These are phyloP conservation scores for Colletotrichum phormii DNA, from an alignment of 2,329 filamentous ascomycete genomes.

Conservation along the genomic window DNA sequence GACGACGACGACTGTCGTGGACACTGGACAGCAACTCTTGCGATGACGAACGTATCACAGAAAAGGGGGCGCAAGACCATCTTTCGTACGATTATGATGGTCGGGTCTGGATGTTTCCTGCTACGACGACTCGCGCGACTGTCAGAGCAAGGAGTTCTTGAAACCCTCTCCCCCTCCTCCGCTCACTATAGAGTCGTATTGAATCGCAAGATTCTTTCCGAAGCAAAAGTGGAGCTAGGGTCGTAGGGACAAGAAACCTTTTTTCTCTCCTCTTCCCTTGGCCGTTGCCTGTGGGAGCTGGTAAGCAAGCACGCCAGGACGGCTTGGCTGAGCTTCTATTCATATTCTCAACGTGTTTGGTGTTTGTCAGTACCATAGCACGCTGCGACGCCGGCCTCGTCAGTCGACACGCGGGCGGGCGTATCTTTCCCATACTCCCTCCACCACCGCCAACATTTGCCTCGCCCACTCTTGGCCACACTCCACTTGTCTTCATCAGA, in stretches of 20 bases:
- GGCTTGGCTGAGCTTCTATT: background rate
- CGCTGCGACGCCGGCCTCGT: conserved; percentile 6
- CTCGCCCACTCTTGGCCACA: conserved; percentile 5
- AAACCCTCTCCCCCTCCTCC: conserved; percentile 27
- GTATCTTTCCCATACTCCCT: background rate
- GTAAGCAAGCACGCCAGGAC: background rate
- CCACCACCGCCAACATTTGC: background rate
- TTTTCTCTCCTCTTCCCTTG: background rate
- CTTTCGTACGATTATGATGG: conserved; percentile 31
- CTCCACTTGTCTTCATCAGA: conserved; percentile 28
- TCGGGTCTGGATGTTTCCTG: conserved; percentile 6
- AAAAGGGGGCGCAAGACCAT: background rate
- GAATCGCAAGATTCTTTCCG: conserved; percentile 36
- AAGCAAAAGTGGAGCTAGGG: conserved; percentile 28
- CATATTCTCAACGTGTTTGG: conserved; percentile 1
- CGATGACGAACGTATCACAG: conserved; percentile 19
- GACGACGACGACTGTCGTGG: background rate
- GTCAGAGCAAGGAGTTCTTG: conserved; percentile 31
- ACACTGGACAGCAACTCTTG: background rate
- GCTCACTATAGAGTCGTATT: conserved; percentile 24
- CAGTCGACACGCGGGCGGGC: background rate
- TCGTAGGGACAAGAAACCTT: conserved; percentile 32
- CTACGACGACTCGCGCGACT: conserved; percentile 29
- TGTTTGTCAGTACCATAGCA: background rate
- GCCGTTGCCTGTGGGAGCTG: background rate